phyloP scores from a whole-genome alignment of 495 filamentous ascomycete genomes.

The Aspergillus mulundensis region DNA sequence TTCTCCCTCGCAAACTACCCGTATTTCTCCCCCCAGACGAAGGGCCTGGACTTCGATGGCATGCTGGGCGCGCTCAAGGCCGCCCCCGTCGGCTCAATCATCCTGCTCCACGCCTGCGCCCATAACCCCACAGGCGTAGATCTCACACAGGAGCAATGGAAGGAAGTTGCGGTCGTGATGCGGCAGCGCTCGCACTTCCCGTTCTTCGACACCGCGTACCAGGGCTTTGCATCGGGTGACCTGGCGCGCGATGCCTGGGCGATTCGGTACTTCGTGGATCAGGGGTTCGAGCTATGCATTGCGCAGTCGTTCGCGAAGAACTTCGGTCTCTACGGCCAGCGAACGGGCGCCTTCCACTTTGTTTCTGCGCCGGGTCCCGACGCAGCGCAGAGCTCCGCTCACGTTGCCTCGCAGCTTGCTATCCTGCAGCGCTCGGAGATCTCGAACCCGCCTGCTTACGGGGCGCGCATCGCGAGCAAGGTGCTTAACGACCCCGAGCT shows the following conservation, averaged over 20 bases:
- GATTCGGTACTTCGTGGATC: constrained; percentile 85
- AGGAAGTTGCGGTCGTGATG: constrained; percentile 74
- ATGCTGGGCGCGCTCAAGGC: constrained; percentile 65
- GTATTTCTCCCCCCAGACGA: constrained; percentile 84
- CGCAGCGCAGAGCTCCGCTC: constrained; percentile 55
- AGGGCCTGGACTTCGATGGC: constrained; percentile 85
- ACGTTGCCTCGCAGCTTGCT: constrained; percentile 80
- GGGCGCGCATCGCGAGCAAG: constrained; percentile 77
- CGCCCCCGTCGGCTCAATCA: constrained; percentile 73
- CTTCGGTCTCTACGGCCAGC: constrained; percentile 96
- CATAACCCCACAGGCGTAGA: constrained; percentile 99
- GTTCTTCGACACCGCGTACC: constrained; percentile 98
- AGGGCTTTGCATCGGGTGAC: constrained; percentile 94
- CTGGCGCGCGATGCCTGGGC: constrained; percentile 82
- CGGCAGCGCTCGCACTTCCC: constrained; percentile 79
- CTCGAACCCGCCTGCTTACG: constrained; percentile 92
- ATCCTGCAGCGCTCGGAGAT: constrained; percentile 97
- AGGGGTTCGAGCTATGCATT: constrained; percentile 93
- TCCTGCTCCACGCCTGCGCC: constrained; percentile 93
- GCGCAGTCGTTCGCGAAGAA: constrained; percentile 99
- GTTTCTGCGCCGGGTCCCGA: constrained; percentile 70
- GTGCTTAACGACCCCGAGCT: constrained; percentile 78
- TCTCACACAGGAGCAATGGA: constrained; percentile 92
- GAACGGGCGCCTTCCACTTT: constrained; percentile 94
- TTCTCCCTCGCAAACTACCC: constrained; percentile 79